Evolutionary conservation across 2,329 filamentous ascomycete species (phyloP).

Genomic region (Paramyrothecium roridum): DNA sequence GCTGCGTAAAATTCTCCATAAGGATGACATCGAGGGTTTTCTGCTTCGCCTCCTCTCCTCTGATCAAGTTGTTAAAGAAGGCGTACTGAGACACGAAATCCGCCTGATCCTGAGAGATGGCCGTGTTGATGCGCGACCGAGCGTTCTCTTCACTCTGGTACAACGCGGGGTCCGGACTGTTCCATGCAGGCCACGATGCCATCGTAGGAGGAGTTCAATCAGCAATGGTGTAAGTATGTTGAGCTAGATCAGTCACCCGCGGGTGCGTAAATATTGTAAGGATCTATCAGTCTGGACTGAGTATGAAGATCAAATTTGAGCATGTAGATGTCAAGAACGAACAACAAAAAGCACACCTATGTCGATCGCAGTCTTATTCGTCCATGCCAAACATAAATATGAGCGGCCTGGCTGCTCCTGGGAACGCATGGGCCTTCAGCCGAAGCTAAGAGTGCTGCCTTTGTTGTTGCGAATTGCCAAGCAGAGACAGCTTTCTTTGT

Average conservation of each 20-base stretch:
- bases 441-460: too few relatives aligned
- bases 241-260: slow-evolving; percentile 25
- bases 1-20: slow-evolving; percentile 24
- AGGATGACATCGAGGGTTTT: slow-evolving; percentile 27
- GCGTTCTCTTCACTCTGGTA: neutral
- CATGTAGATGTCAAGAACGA: too few relatives aligned
- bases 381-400: too few relatives aligned
- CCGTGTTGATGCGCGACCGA: neutral
- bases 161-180: neutral
- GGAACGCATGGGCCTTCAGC: too few relatives aligned
- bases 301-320: too few relatives aligned
- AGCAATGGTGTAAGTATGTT: neutral
- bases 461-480: too few relatives aligned
- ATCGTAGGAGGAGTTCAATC: neutral
- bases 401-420: too few relatives aligned
- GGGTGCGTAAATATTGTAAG: slow-evolving; percentile 26
- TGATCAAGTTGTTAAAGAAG: neutral
- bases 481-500: too few relatives aligned
- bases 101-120: neutral
- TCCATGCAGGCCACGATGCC: neutral
- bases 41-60: neutral
- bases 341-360: too few relatives aligned
- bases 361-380: too few relatives aligned
- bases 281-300: slow-evolving; percentile 19
- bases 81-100: neutral